Conservation (phyloP, 176 grass and related monocot genomes). For the Phoenix dactylifera region DNA sequence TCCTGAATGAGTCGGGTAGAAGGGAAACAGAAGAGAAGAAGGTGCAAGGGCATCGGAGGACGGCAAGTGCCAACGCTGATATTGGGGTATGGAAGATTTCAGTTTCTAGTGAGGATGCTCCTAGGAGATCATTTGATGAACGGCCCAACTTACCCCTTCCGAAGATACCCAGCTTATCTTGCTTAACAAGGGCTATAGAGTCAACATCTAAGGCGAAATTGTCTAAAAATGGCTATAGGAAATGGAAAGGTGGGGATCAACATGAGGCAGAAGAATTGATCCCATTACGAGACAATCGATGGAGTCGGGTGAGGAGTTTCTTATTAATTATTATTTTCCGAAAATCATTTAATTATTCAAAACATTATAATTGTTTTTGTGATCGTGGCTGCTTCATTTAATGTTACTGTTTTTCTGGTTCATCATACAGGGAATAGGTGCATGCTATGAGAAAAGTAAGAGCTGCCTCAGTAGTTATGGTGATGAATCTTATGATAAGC, state of each 20-base stretch:
- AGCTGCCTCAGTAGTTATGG: constrained; percentile 45
- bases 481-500: constrained; percentile 47
- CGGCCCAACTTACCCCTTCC: not conserved
- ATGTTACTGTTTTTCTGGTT: not conserved
- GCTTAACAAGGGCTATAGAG: constrained; percentile 10
- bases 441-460: constrained; percentile 55
- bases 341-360: too few species aligned
- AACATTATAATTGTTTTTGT: too few species aligned
- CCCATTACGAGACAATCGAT: constrained; percentile 22
- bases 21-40: not conserved
- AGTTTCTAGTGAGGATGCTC: constrained; percentile 11
- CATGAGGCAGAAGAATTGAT: constrained; percentile 6
- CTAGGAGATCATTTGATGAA: constrained; percentile 1
- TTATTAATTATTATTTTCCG: not conserved
- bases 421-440: constrained; percentile 32
- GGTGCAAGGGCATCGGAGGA: constrained; percentile 12
- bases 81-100: constrained; percentile 20
- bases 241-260: constrained; percentile 10
- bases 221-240: constrained; percentile 17
- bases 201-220: constrained; percentile 6
- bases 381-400: not conserved
- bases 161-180: constrained; percentile 7
- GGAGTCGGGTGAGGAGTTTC: constrained; percentile 37
- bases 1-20: not conserved
- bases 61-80: constrained; percentile 11